A percentile compares a stretch with the other conserved stretches of the same genome.
Evolutionary conservation across 208 protist species (phyloP).

Genomic region (Acanthamoeba sp.): DNA sequence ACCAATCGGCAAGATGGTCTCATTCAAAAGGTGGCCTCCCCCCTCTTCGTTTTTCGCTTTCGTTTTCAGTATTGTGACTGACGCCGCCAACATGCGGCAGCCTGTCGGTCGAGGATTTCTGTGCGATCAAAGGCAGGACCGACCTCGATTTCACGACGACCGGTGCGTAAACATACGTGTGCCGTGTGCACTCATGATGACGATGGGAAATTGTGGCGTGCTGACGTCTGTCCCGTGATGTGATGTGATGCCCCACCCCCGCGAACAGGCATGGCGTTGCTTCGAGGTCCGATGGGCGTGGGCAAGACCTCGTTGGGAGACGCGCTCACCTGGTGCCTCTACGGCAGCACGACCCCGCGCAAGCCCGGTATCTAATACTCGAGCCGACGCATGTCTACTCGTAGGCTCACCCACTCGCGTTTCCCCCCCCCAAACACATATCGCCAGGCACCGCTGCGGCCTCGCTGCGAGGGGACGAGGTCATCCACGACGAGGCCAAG

Average conservation of each 20-base stretch:
- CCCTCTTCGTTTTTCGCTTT: neutral
- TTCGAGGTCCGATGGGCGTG: constrained; percentile 76
- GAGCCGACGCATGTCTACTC: no score
- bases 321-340: constrained; percentile 78
- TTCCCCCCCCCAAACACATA: neutral
- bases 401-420: neutral
- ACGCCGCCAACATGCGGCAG: neutral
- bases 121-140: constrained; percentile 36
- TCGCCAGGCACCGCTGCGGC: constrained; percentile 14
- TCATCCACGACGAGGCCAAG: constrained; percentile 78
- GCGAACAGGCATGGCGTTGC: constrained; percentile 71
- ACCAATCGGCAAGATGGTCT: constrained; percentile 30
- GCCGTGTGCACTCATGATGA: no score
- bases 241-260: neutral
- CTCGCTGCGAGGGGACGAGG: constrained; percentile 78
- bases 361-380: no score
- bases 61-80: no score
- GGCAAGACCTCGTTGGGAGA: constrained; percentile 80
- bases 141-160: constrained; percentile 21
- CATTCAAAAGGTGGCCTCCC: neutral
- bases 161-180: neutral
- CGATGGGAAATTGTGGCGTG: neutral
- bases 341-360: constrained; percentile 78
- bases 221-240: neutral
- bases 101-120: constrained; percentile 72